Percentiles rank a stretch among this genome's conserved stretches.
Evolutionary conservation across 192 early-diverging fungal genomes (phyloP).

Genomic region (Dissophora ornata): DNA sequence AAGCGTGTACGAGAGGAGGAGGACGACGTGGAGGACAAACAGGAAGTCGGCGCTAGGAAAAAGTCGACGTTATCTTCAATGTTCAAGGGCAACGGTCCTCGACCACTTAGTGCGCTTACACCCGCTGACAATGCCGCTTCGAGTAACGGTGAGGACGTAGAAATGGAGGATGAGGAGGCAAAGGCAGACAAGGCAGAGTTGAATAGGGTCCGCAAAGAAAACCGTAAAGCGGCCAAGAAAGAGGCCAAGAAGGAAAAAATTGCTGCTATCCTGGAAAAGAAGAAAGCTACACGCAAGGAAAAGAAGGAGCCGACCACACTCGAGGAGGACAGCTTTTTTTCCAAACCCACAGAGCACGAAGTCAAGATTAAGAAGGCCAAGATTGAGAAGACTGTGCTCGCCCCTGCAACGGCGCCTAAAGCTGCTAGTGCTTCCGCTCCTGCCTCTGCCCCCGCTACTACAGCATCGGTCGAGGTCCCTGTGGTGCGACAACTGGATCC

Average conservation of each 20-base stretch:
- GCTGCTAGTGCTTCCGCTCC: conserved; percentile 4
- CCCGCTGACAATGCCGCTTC: not conserved
- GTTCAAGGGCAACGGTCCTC: conserved; percentile 54
- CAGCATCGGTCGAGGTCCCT: conserved; percentile 3
- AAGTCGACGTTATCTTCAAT: conserved; percentile 38
- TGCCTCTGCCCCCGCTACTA: not conserved
- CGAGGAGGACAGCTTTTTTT: conserved; percentile 50
- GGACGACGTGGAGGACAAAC: not conserved
- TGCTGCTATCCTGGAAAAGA: conserved; percentile 22
- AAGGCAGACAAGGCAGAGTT: conserved; percentile 32
- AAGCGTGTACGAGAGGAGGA: conserved; percentile 22
- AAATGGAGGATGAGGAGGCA: conserved; percentile 27
- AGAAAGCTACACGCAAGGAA: conserved; percentile 49
- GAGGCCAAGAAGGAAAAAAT: conserved; percentile 45
- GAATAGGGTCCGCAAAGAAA: conserved; percentile 33
- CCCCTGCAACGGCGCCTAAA: too few species aligned
- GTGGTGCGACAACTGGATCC: conserved; percentile 19
- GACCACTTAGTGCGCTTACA: conserved; percentile 37
- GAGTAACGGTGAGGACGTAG: conserved; percentile 23
- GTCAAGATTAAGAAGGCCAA: conserved; percentile 44
- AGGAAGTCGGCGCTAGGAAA: conserved; percentile 9
- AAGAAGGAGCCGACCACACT: conserved; percentile 35
- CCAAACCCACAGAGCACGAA: conserved; percentile 29
- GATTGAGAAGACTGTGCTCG: conserved; percentile 21
- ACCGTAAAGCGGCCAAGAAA: conserved; percentile 25